Evolutionary conservation across 2,329 filamentous ascomycete genomes (phyloP).

Genomic region (Trichoderma afroharzianum): DNA sequence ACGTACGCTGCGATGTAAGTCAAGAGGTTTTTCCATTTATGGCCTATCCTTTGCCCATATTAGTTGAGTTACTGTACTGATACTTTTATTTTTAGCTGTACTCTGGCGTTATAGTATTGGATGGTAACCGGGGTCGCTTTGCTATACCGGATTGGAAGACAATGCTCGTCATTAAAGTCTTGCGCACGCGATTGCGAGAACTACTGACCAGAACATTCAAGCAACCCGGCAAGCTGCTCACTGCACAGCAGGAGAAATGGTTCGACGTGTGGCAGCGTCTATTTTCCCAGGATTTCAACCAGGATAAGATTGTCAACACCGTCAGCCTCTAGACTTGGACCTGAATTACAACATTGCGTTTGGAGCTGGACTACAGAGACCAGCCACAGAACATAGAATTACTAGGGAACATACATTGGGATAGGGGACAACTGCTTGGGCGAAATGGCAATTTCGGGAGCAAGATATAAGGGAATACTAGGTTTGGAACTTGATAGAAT

Average conservation of each 20-base stretch:
- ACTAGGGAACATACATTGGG: background rate
- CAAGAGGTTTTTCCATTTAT: background rate
- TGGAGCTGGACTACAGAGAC: background rate
- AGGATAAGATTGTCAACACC: conserved; percentile 22
- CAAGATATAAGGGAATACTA: background rate
- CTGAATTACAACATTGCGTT: background rate
- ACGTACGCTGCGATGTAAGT: conserved; percentile 77
- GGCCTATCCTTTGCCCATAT: background rate
- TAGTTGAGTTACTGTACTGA: background rate
- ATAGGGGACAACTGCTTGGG: background rate
- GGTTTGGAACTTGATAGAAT: background rate
- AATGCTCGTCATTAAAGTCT: conserved; percentile 80
- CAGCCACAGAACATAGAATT: background rate
- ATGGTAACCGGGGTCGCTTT: conserved; percentile 83
- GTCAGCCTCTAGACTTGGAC: background rate
- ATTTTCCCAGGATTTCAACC: conserved; percentile 53
- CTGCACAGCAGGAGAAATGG: conserved; percentile 68
- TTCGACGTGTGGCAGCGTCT: conserved; percentile 70
- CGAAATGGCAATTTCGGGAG: background rate
- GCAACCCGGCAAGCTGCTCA: conserved; percentile 58
- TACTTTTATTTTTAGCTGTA: conserved; percentile 59
- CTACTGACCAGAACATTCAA: conserved; percentile 70
- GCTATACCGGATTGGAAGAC: conserved; percentile 84
- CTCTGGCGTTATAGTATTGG: conserved; percentile 79
- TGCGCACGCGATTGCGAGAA: conserved; percentile 71